A percentile compares a stretch with the other conserved stretches of the same genome.
Evolutionary conservation across 768 basidiomycete genomes (phyloP).

Genomic region (Lentinus brumalis): DNA sequence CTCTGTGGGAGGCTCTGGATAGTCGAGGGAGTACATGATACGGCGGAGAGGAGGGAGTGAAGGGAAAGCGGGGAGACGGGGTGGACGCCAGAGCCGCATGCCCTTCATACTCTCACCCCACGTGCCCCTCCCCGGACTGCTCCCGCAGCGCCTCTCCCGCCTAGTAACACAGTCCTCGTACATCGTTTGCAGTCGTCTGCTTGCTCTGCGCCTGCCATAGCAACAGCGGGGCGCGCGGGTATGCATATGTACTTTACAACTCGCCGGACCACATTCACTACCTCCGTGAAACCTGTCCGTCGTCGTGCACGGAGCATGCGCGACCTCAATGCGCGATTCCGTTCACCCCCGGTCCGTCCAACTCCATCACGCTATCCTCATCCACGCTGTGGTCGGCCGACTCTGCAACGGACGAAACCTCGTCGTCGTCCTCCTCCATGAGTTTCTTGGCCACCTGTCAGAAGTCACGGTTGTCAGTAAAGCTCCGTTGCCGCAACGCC

Average conservation of each 20-base stretch:
- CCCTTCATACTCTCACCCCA: constrained; percentile 2
- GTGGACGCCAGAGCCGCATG: constrained; percentile 12
- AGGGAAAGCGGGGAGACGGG: background rate
- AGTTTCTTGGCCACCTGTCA: constrained; percentile 64
- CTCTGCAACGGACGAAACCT: constrained; percentile 23
- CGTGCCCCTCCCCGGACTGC: background rate
- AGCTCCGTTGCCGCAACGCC: background rate
- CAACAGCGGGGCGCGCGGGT: constrained; percentile 6
- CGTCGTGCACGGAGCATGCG: background rate
- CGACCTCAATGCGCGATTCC: constrained; percentile 14
- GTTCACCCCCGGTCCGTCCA: constrained; percentile 28
- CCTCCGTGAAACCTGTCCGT: background rate
- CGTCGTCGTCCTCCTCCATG: constrained; percentile 49
- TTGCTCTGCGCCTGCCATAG: background rate
- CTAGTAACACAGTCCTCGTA: background rate
- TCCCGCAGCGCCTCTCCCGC: background rate
- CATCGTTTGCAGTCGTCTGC: background rate
- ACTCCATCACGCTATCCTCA: constrained; percentile 25
- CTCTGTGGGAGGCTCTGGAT: constrained; percentile 63
- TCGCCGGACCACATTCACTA: background rate
- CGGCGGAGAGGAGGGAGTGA: background rate
- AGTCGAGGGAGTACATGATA: constrained; percentile 33
- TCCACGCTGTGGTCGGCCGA: constrained; percentile 21
- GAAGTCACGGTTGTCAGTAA: background rate
- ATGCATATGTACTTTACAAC: constrained; percentile 12